These are phyloP conservation scores for Zasmidium citrigriseum DNA, from an alignment of 2,329 filamentous ascomycete genomes.

Conservation along the genomic window DNA sequence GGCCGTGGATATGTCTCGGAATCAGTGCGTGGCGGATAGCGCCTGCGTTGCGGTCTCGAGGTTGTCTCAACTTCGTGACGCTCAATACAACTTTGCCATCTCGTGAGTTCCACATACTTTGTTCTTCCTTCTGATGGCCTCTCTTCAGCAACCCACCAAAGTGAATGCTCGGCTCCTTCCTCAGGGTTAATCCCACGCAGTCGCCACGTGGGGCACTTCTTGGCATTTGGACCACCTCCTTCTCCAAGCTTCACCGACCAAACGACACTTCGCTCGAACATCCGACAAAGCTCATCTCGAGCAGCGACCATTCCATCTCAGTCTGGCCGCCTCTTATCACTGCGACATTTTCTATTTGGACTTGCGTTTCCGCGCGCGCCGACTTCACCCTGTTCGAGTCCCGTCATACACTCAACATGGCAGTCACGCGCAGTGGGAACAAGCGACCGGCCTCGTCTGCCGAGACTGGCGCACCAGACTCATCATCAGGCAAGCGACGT, in stretches of 20 bases:
- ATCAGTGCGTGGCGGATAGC: too few species aligned
- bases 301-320: neutral
- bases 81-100: too few species aligned
- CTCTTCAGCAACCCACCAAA: too few species aligned
- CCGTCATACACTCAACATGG: neutral
- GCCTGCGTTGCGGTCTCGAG: too few species aligned
- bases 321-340: neutral
- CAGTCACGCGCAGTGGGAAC: neutral
- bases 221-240: neutral
- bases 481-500: conserved; percentile 1
- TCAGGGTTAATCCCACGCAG: too few species aligned
- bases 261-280: neutral
- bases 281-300: neutral
- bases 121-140: too few species aligned
- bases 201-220: neutral
- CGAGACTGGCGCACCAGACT: neutral
- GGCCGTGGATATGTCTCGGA: too few species aligned
- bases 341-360: neutral
- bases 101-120: too few species aligned
- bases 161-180: too few species aligned
- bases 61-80: too few species aligned
- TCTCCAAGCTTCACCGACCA: neutral
- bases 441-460: neutral
- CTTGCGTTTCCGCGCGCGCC: neutral
- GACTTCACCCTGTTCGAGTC: neutral